Evolutionary conservation across 164 flowering plant genomes (phyloP), one percentile per base, ranked within the genome.

Genomic region (Berberis vulgaris): DNA sequence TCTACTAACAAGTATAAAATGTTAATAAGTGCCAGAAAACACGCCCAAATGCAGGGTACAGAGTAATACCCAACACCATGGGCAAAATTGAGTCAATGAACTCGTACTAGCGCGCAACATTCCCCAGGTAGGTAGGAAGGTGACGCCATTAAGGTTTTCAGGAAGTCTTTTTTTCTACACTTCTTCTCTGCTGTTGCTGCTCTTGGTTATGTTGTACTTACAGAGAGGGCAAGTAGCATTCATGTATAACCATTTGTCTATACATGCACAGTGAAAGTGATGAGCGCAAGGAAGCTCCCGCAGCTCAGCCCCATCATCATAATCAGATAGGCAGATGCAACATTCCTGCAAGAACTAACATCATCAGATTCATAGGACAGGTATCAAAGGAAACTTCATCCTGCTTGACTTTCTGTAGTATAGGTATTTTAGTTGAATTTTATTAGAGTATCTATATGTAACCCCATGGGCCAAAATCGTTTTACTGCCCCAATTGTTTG

Each of bases 221-320:
- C 96, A 89, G 45, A 89, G 91, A 3, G 96, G 96, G 43, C 96
- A 89, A 3, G 83, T 80, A 3, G 96, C 90, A 66, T 89, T 89
- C 66, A 89, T 86, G 75, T 74, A 76, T 53, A 89, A 72, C 96
- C 96, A 89, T 68, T 86, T 89, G 65, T 86, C 96, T 9, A 89
- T 82, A 61, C 96, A 89, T 41, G 79, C 75, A 72, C 84, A 79
- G 76, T 89, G 96, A 64, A 89, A 86, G 70, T 84, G 86, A 69
- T 89, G 96, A 41, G 74, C 67, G 55, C 96, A 89, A 10, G 93
- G 86, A 67, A 89, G 81, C 76, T 85, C 93, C 4, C 87, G 81
- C 54, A 89, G 78, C 76, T 89, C 93, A 6, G 77, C 83, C 52
- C 85, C 88, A 74, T 89, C 84, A 40, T 82, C 87, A 72, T 89